Evolutionary conservation across 495 filamentous ascomycete species (phyloP).

Genomic region (Extremus antarcticus): DNA sequence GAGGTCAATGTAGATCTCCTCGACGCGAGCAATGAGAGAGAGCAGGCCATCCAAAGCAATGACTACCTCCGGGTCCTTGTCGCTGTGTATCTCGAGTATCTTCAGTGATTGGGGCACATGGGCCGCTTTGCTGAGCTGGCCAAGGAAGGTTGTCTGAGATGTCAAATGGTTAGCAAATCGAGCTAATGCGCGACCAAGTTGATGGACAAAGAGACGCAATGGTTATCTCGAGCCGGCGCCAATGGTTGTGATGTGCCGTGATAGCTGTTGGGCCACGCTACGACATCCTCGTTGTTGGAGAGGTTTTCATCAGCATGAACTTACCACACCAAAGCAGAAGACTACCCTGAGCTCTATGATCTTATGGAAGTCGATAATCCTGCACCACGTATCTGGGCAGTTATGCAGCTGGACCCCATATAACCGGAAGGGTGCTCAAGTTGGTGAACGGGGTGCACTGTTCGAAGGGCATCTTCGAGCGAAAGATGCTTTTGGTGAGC

Average conservation of each 20-base stretch:
- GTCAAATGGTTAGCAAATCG: too few relatives aligned
- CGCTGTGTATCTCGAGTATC: constrained; percentile 28
- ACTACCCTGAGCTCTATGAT: constrained; percentile 24
- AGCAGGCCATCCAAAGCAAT: constrained; percentile 31
- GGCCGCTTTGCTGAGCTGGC: constrained; percentile 30
- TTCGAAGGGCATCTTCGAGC: constrained; percentile 28
- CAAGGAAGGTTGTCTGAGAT: too few relatives aligned
- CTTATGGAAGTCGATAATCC: constrained; percentile 26
- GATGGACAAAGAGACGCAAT: too few relatives aligned
- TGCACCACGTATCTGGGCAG: constrained; percentile 22
- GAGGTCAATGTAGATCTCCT: constrained; percentile 26
- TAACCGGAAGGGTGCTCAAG: constrained; percentile 21
- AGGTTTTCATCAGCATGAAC: too few relatives aligned
- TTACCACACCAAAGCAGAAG: constrained; percentile 27
- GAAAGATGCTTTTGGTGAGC: constrained; percentile 27
- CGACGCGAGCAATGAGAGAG: constrained; percentile 29
- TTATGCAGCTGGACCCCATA: constrained; percentile 29
- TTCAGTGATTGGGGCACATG: constrained; percentile 27
- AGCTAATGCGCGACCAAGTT: too few relatives aligned
- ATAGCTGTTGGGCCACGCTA: too few relatives aligned
- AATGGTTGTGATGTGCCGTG: too few relatives aligned
- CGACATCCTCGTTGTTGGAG: too few relatives aligned
- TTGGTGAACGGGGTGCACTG: constrained; percentile 28
- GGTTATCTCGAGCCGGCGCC: too few relatives aligned
- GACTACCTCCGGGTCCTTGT: constrained; percentile 32